These are phyloP conservation scores for Bipolaris oryzae DNA, from an alignment of 2,329 filamentous ascomycete genomes.

Conservation along the genomic window DNA sequence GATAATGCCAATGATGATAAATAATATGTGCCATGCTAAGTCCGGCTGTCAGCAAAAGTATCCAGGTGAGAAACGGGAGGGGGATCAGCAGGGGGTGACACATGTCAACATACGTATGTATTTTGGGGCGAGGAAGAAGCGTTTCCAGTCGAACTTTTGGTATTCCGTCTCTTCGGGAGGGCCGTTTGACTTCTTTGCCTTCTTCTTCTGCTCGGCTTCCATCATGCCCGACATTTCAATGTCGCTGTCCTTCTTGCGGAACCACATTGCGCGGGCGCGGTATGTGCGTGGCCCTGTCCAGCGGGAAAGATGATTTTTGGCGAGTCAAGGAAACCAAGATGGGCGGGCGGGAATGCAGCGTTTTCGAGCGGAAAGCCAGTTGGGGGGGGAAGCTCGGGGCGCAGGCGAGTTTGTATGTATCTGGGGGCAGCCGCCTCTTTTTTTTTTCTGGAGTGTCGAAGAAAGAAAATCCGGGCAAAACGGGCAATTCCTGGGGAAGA, in stretches of 20 bases:
- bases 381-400: background rate
- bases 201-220: slow-evolving; percentile 20
- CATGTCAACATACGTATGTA: slow-evolving; percentile 40
- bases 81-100: background rate
- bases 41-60: background rate
- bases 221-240: slow-evolving; percentile 41
- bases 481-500: background rate
- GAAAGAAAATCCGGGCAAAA: background rate
- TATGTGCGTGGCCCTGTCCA: slow-evolving; percentile 2
- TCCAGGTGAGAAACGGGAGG: too few relatives aligned
- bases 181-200: slow-evolving; percentile 17
- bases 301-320: background rate
- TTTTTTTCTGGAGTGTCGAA: background rate
- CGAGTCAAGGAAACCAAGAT: slow-evolving; percentile 8
- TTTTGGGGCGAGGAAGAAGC: slow-evolving; percentile 41
- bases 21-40: slow-evolving; percentile 42
- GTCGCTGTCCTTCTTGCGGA: slow-evolving; percentile 32
- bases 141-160: slow-evolving; percentile 42
- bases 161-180: slow-evolving; percentile 42
- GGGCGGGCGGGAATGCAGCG: background rate
- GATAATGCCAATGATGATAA: slow-evolving; percentile 32
- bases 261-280: slow-evolving; percentile 23
- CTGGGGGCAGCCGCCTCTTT: background rate
- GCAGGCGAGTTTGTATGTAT: background rate
- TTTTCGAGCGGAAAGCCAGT: background rate